Evolutionary conservation across 345 rosid species (phyloP).

Genomic region (Kernera saxatilis): DNA sequence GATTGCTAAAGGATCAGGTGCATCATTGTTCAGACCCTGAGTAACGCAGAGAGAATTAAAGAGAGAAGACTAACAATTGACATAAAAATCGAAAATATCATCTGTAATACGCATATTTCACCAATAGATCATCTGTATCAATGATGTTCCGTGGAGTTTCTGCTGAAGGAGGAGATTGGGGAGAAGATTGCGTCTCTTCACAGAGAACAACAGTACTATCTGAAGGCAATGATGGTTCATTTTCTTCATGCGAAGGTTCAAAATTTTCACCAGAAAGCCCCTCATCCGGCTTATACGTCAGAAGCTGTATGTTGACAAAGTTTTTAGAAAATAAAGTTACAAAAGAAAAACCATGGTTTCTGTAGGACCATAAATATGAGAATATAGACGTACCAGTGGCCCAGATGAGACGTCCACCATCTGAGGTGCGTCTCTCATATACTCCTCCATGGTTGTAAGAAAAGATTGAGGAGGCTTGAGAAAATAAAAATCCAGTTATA

Average conservation of each 20-base stretch:
- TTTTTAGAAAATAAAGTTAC: not conserved
- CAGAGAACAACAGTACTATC: constrained; percentile 38
- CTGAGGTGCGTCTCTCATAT: constrained; percentile 32
- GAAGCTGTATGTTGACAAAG: constrained; percentile 45
- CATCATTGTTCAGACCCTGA: constrained; percentile 54
- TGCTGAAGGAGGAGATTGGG: constrained; percentile 35
- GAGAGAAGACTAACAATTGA: not conserved
- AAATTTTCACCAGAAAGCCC: constrained; percentile 45
- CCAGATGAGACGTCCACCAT: constrained; percentile 35
- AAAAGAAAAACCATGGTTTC: not conserved
- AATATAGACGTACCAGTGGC: constrained; percentile 57
- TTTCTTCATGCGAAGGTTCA: constrained; percentile 46
- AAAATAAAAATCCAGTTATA: constrained; percentile 3
- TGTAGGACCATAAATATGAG: not conserved
- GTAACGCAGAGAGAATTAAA: not conserved
- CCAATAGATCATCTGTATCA: constrained; percentile 85
- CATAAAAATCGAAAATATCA: not conserved
- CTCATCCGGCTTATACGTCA: constrained; percentile 76
- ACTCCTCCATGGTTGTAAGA: constrained; percentile 35
- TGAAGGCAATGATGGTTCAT: constrained; percentile 45
- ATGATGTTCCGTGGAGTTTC: constrained; percentile 48
- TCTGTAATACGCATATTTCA: constrained; percentile 22
- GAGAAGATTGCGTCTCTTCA: constrained; percentile 41
- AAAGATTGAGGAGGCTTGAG: constrained; percentile 85
- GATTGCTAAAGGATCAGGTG: constrained; percentile 51